Conservation (phyloP, 78 protist genomes). For the Blattamonas nauphoetae region DNA sequence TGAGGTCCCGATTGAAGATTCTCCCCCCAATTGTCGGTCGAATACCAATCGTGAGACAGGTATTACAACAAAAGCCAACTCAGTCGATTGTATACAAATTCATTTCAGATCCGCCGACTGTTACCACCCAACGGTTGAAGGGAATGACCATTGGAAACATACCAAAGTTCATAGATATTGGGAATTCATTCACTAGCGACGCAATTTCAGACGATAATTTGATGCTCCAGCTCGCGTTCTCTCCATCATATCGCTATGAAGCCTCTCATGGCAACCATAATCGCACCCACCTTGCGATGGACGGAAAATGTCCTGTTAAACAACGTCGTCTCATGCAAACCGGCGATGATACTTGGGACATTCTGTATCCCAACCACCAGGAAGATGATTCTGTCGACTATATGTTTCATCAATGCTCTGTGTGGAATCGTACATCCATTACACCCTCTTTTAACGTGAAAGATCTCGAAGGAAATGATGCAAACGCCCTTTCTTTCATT, state of each 20-base stretch:
- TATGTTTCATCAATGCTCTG: not conserved
- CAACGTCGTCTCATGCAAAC: not conserved
- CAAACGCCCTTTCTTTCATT: not conserved
- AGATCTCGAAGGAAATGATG: not conserved
- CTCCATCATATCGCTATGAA: not conserved
- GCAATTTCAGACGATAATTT: not conserved
- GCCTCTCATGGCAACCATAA: too few species aligned
- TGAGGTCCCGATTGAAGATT: not conserved
- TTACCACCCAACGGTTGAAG: not conserved
- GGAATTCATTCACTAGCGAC: not conserved
- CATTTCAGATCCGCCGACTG: not conserved
- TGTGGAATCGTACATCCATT: not conserved
- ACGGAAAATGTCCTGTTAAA: not conserved
- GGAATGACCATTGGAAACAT: not conserved
- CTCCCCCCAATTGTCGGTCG: not conserved
- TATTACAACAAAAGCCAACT: not conserved
- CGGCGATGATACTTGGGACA: not conserved
- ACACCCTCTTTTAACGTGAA: not conserved
- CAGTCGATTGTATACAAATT: not conserved
- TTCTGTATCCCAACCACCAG: not conserved
- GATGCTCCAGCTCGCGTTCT: not conserved
- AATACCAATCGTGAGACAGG: not conserved
- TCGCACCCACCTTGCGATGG: too few species aligned
- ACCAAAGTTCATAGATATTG: not conserved
- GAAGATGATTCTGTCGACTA: not conserved